Percentiles rank a stretch among this genome's conserved stretches.
These are phyloP conservation scores for Clitocybe nebularis DNA, from an alignment of 1,284 basidiomycete genomes.

Conservation along the genomic window DNA sequence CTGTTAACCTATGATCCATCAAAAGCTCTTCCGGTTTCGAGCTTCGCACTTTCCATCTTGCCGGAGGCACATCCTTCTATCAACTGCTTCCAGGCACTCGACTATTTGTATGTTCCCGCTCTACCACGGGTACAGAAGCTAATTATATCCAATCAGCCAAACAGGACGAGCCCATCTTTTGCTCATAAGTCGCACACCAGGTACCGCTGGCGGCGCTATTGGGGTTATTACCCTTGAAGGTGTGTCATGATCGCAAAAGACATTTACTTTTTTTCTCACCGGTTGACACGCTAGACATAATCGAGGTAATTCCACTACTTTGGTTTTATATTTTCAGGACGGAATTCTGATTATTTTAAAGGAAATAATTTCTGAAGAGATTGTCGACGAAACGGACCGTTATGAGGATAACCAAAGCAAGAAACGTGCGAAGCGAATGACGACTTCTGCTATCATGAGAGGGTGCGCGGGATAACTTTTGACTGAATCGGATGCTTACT, in stretches of 20 bases:
- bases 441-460: conserved; percentile 77
- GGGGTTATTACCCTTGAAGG: conserved; percentile 83
- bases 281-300: conserved; percentile 47
- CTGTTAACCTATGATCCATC: conserved; percentile 90
- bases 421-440: conserved; percentile 62
- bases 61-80: conserved; percentile 88
- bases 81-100: conserved; percentile 81
- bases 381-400: conserved; percentile 87
- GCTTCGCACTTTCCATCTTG: conserved; percentile 76
- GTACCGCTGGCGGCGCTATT: conserved; percentile 74
- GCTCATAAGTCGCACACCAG: conserved; percentile 82
- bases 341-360: conserved; percentile 19
- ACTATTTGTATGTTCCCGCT: conserved; percentile 84
- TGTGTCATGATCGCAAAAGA: conserved; percentile 24
- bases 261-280: not conserved
- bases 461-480: conserved; percentile 40
- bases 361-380: conserved; percentile 88
- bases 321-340: not conserved
- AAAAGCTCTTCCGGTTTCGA: conserved; percentile 70
- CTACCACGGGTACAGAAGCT: too few relatives aligned
- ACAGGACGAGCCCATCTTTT: conserved; percentile 93
- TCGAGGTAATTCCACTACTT: conserved; percentile 48
- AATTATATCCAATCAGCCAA: conserved; percentile 58
- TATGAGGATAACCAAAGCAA: conserved; percentile 85
- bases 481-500: not conserved